Base-by-base conservation (phyloP, 495 filamentous ascomycete genomes). In the Penicillium cosmopolitanum region DNA sequence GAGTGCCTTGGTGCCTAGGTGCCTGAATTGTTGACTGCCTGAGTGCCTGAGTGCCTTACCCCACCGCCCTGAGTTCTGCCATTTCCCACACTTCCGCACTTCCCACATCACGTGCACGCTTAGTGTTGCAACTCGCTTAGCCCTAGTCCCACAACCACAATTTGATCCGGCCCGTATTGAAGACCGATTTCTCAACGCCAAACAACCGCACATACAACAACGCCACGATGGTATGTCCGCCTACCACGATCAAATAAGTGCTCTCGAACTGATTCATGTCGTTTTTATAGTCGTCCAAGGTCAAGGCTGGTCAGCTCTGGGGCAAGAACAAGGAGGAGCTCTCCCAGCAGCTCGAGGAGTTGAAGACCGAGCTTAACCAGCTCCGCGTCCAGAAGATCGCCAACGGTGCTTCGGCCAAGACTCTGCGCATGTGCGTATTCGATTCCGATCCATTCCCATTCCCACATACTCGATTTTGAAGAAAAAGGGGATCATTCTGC, bases 321-420 rank as follows among this genome's bases (percentile, higher is more conserved):
- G 87, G 88, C 80, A 99, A 99, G 92, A 90, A 84, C 88, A 97
- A 97, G 88, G 90, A 94, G 72, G 96, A 98, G 66, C 86, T 98
- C 77, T 84, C 84, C 75, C 93, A 93, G 85, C 93, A 97, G 80
- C 85, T 97, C 67, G 85, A 86, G 67, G 92, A 96, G 77, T 86
- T 96, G 73, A 97, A 98, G 89, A 85, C 85, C 58, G 95, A 98
- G 83, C 87, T 98, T 53, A 88, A 88, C 73, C 87, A 91, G 80
- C 86, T 98, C 65, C 90, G 94, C 70, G 92, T 93, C 74, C 93
- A 97, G 84, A 97, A 99, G 88, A 96, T 99, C 76, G 84, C 93
- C 65, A 92, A 90, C 61, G 90, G 90, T 73, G 91, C 91, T 66
- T 88, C 89, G 58, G 87, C 90, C 68, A 99, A 98, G 86, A 88